Conservation (phyloP, 768 basidiomycete species). For the Auriscalpium orientale region DNA sequence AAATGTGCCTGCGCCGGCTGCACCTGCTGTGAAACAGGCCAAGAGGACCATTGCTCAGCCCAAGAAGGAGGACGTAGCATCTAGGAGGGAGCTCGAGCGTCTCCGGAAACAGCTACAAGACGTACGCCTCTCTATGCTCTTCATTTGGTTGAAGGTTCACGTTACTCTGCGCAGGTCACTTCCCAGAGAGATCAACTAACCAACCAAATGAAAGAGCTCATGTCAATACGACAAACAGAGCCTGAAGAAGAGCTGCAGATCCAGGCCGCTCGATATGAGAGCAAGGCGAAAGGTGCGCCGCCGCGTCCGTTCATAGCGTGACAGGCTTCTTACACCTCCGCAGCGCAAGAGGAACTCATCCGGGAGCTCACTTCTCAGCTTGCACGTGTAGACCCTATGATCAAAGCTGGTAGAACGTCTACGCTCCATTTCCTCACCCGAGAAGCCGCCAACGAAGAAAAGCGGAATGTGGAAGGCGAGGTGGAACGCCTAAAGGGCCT, state of each 20-base stretch:
- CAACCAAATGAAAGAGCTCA: constrained; percentile 51
- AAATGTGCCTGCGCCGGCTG: constrained; percentile 7
- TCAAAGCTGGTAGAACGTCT: constrained; percentile 39
- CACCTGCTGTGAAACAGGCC: not conserved
- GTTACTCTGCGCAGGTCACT: constrained; percentile 7
- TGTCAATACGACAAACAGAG: constrained; percentile 54
- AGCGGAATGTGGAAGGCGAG: constrained; percentile 42
- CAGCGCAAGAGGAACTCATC: constrained; percentile 53
- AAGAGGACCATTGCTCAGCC: not conserved
- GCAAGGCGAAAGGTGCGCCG: constrained; percentile 41
- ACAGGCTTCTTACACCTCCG: not conserved
- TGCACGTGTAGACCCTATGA: constrained; percentile 46
- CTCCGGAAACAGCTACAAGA: constrained; percentile 19
- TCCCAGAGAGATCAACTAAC: constrained; percentile 30
- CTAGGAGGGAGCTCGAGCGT: constrained; percentile 10
- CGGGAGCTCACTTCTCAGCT: constrained; percentile 49
- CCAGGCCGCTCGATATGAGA: constrained; percentile 43
- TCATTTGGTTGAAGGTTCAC: not conserved
- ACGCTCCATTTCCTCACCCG: constrained; percentile 64
- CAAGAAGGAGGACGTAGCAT: not conserved
- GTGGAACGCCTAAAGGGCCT: constrained; percentile 34
- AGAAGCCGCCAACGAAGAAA: constrained; percentile 67
- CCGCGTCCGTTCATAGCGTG: too few relatives aligned
- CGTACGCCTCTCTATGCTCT: constrained; percentile 9
- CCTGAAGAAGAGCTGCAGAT: constrained; percentile 48